These are phyloP conservation scores for Macrolepiota dolichaula DNA, from an alignment of 768 basidiomycete genomes.

Conservation along the genomic window DNA sequence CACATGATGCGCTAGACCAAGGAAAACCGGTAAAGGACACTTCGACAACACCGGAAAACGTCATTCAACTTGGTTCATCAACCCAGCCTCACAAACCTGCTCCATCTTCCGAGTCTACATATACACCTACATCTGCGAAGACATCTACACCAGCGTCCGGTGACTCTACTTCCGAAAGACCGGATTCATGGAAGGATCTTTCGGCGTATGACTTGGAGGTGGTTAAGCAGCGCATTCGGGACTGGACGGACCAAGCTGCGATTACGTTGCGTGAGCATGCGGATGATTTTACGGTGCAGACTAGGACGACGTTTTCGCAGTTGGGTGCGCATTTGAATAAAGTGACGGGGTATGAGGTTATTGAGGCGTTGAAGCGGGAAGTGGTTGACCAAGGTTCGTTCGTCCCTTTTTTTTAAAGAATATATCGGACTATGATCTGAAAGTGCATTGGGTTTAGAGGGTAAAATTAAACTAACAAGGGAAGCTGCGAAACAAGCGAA, in stretches of 20 bases:
- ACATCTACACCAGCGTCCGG: not conserved
- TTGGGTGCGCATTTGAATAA: conserved; percentile 80
- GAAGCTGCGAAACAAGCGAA: conserved; percentile 72
- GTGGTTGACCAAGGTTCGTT: conserved; percentile 80
- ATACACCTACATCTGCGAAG: not conserved
- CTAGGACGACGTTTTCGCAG: conserved; percentile 62
- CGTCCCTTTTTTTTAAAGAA: no score
- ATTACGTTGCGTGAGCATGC: conserved; percentile 48
- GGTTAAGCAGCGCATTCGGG: conserved; percentile 37
- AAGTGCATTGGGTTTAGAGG: no score
- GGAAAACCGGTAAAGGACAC: not conserved
- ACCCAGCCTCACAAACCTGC: not conserved
- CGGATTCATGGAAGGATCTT: not conserved
- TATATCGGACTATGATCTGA: no score
- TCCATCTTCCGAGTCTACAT: not conserved
- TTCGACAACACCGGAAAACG: not conserved
- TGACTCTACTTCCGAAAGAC: not conserved
- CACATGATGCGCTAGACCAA: not conserved
- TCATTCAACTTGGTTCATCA: not conserved
- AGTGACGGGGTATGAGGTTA: conserved; percentile 89
- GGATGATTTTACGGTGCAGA: conserved; percentile 53
- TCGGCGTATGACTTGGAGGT: conserved; percentile 30
- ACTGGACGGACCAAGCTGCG: conserved; percentile 47
- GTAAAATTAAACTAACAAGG: conserved; percentile 63
- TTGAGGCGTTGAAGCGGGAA: conserved; percentile 73